These are phyloP conservation scores for Tribonema minus DNA, from an alignment of 108 stramenopile species.

Conservation along the genomic window DNA sequence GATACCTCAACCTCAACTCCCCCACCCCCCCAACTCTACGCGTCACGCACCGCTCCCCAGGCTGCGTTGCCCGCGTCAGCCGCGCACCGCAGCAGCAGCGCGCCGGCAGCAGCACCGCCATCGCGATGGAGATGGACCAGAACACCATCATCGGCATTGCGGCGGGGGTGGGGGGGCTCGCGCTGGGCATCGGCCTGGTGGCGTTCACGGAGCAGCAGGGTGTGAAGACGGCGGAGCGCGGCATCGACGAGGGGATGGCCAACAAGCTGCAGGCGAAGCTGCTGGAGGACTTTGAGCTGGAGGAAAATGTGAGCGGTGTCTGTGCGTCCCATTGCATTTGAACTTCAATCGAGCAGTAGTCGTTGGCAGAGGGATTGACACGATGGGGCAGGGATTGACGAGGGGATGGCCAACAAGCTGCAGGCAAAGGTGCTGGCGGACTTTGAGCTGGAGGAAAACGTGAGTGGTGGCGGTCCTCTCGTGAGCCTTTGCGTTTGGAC, in stretches of 20 bases:
- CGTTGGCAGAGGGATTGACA: too few relatives aligned
- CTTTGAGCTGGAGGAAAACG: background rate
- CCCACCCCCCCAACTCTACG: too few relatives aligned
- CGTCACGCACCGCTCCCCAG: too few relatives aligned
- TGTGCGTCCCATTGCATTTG: too few relatives aligned
- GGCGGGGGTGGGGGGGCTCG: background rate
- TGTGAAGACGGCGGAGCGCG: background rate
- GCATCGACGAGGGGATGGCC: background rate
- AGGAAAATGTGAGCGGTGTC: too few relatives aligned
- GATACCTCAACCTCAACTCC: too few relatives aligned
- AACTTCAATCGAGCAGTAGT: too few relatives aligned
- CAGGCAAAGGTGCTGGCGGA: background rate
- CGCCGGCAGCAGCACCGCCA: too few relatives aligned
- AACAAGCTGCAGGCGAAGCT: background rate
- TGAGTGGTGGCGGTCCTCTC: too few relatives aligned
- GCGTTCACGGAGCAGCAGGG: constrained; percentile 13
- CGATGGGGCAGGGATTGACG: background rate
- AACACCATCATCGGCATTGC: background rate
- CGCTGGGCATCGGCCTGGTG: background rate
- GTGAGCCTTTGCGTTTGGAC: too few relatives aligned
- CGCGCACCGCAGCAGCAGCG: too few relatives aligned
- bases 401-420: background rate
- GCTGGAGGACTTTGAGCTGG: background rate
- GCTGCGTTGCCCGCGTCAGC: too few relatives aligned
- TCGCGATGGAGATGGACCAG: constrained; percentile 2